These are phyloP conservation scores for Yamadazyma insecticola DNA, from an alignment of 805 yeast genomes.

Conservation along the genomic window DNA sequence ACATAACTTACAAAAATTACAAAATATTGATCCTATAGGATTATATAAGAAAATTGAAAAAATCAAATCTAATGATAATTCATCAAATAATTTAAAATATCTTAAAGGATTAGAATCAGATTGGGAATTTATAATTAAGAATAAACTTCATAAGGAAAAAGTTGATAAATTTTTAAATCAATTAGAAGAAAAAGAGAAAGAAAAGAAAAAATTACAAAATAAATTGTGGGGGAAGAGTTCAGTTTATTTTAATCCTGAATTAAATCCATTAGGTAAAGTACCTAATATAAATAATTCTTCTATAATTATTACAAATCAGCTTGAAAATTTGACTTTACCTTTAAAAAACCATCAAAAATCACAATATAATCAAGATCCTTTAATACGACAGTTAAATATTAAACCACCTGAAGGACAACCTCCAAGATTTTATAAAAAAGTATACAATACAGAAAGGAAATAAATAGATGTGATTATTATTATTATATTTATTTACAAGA, in stretches of 20 bases:
- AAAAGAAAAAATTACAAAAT: constrained; percentile 13
- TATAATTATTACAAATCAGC: constrained; percentile 2
- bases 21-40: constrained; percentile 30
- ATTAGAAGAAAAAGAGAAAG: constrained; percentile 14
- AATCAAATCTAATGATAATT: constrained; percentile 16
- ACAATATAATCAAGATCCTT: constrained; percentile 24
- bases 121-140: constrained; percentile 32
- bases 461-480: background rate
- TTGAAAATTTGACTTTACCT: constrained; percentile 30
- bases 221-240: constrained; percentile 44
- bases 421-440: constrained; percentile 44
- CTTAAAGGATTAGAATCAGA: constrained; percentile 31
- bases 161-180: constrained; percentile 19
- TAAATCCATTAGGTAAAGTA: constrained; percentile 57
- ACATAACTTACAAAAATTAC: constrained; percentile 20
- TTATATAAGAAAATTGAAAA: constrained; percentile 28
- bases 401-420: constrained; percentile 38
- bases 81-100: constrained; percentile 16
- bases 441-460: constrained; percentile 26
- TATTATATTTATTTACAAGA: constrained; percentile 3
- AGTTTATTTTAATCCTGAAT: constrained; percentile 60
- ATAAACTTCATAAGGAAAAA: constrained; percentile 29
- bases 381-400: constrained; percentile 21
- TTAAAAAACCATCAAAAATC: constrained; percentile 12
- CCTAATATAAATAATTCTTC: constrained; percentile 27